Base-by-base conservation (phyloP, 164 flowering plant species). In the Sedum album region DNA sequence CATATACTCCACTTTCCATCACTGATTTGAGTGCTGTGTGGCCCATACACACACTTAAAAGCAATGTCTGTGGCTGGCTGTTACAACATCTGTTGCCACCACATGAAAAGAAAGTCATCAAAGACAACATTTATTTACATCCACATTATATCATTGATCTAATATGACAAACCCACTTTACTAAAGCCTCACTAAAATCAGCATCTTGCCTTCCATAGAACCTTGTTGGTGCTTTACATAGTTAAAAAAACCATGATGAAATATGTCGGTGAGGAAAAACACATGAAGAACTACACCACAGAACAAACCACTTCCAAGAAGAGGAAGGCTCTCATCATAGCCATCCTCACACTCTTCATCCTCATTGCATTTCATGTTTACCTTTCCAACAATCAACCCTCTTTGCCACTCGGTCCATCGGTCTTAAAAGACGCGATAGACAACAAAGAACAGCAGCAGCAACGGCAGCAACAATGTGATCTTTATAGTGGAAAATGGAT, bases 401-500 rank as follows among this genome's bases (percentile, higher is more conserved):
- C 2, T 49, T 49, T 20, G 55, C 55, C 55, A 49, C 55, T 49
- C 6, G 7, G 10, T 49, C 55, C 55, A 20, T 11, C 55, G 7
- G 23, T 20, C 25, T 3, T 17, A 13, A 46, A 46, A 46, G 55
- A 49, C 5, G 23, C 55, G 23, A n/a, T 18, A 21, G 55, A 5
- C 55, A 18, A 21, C 55, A 35, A 35, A 3, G 7, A 35, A 35
- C 3, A 35, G 38, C 7, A 46, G 55, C 55, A 18, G 20, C 18
- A 49, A 41, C 46, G 11, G 55, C 55, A 21, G 55, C n/a, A n/a
- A n/a, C n/a, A n/a, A n/a, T 62, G 65, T 28, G 65, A 62, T 30
- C n/a, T 62, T 62, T 62, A 62, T 14, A 62, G 38, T 35, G 65
- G 65, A 10, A 62, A 62, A 62, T 62, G 65, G 65, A 20, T 62